Base-by-base conservation (phyloP, 2,329 filamentous ascomycete genomes). In the Apiospora phragmitis region DNA sequence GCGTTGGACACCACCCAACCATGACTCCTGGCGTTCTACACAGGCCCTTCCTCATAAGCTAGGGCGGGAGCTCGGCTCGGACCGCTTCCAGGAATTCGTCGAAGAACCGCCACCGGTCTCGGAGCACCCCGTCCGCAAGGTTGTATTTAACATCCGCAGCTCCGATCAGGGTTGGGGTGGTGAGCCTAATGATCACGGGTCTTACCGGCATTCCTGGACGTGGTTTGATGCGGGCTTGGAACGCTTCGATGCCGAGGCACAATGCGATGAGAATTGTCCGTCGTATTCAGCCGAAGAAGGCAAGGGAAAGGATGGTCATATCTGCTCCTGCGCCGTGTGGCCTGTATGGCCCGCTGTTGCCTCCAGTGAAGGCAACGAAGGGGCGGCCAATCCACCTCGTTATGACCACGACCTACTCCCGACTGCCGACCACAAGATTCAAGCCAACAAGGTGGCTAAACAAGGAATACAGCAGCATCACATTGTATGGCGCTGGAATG, bases 181-280 rank as follows among this genome's bases (percentile, higher is more conserved):
- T 18, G 72, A 79, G 0, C 1, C 0, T 0, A 59, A 18, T 0
- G 73, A 79, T 51, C 76, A 75, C 2, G 82, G 82, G 2, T 83
- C 83, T 1, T 91, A 85, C 69, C 73, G 77, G 0, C 81, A 79
- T 2, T 88, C 89, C 0, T 90, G 81, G 79, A 89, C 89, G 0
- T 92, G 90, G 90, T 91, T 91, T 71, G 89, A 91, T 70, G 88
- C 85, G 21, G 90, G 90, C 0, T 76, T 90, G 21, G 90, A 92
- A 78, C 83, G 83, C 4, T 86, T 89, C 66, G 85, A 87, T 62
- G 81, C 81, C 21, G 77, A 75, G 0, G 75, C 78, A 69, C 59
- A 70, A 41, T 76, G 77, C 79, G 70, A 70, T 24, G 32, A 67
- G 8, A 71, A 74, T n/a, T 26, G 75, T 74, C 21, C 74, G 74